Conservation (phyloP, 768 basidiomycete genomes). For the Auriculariales sp. region DNA sequence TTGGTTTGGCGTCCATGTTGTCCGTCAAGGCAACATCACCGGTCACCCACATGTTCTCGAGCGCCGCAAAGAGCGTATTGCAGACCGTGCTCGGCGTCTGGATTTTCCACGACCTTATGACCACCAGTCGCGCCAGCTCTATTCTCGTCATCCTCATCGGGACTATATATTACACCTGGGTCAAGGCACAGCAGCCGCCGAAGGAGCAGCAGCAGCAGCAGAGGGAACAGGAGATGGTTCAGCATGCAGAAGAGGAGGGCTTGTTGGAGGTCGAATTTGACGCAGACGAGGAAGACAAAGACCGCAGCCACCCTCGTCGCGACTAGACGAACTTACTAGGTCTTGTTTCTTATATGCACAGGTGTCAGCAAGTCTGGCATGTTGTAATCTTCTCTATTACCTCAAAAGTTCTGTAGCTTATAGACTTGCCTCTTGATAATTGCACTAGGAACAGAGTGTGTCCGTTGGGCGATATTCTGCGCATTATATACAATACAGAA, state of each 20-base stretch:
- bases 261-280: background rate
- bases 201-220: slow-evolving; percentile 1
- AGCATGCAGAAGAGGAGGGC: slow-evolving; percentile 1
- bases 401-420: no score
- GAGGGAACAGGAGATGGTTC: slow-evolving; percentile 2
- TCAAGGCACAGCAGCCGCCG: slow-evolving; percentile 13
- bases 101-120: slow-evolving; percentile 25
- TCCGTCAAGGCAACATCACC: slow-evolving; percentile 33
- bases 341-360: no score
- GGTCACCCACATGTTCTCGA: slow-evolving; percentile 30
- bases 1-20: slow-evolving; percentile 28
- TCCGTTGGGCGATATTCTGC: no score
- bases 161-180: slow-evolving; percentile 57
- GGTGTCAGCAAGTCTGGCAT: no score
- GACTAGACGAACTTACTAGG: no score
- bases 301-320: no score
- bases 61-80: slow-evolving; percentile 28
- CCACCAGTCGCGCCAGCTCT: slow-evolving; percentile 58
- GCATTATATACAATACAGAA: no score
- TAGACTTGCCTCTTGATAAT: no score
- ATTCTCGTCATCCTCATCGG: slow-evolving; percentile 71
- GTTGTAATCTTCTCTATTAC: no score
- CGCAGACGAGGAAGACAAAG: slow-evolving; percentile 1
- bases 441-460: no score
- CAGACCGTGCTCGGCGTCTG: slow-evolving; percentile 28